phyloP scores from a whole-genome alignment of 202 grass and related monocot species.

The Setaria viridis region DNA sequence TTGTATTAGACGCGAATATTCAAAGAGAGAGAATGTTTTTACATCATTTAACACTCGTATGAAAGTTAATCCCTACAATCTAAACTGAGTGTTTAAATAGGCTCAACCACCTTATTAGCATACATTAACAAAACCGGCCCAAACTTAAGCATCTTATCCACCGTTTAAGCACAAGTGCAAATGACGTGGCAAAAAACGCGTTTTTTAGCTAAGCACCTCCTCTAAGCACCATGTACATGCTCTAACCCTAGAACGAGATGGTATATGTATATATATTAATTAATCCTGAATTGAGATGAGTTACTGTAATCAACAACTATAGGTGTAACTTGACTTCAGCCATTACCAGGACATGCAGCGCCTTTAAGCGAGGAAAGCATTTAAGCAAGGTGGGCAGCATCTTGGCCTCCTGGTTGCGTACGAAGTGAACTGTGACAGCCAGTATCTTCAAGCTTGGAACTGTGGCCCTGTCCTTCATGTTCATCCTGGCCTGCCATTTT shows the following conservation, averaged over 20 bases:
- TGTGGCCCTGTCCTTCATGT: background rate
- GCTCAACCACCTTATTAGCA: background rate
- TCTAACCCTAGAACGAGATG: background rate
- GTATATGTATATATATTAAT: background rate
- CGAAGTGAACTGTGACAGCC: conserved; percentile 38
- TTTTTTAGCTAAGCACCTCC: background rate
- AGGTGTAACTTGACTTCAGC: background rate
- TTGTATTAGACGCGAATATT: background rate
- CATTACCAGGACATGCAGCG: conserved; percentile 33
- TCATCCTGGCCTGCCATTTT: conserved; percentile 38
- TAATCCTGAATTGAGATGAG: background rate
- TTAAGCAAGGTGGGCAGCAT: conserved; percentile 48
- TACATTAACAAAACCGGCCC: background rate
- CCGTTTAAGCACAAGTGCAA: background rate
- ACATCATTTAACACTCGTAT: background rate
- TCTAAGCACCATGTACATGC: background rate
- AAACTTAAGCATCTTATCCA: background rate
- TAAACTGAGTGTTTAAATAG: background rate
- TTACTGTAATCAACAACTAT: background rate
- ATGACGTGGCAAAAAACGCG: background rate
- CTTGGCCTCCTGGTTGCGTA: background rate
- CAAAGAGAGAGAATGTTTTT: background rate
- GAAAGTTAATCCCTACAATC: background rate
- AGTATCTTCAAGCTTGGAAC: conserved; percentile 51
- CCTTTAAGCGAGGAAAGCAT: conserved; percentile 46